Base-by-base conservation (phyloP, 495 filamentous ascomycete species). In the Daldinia decipiens region DNA sequence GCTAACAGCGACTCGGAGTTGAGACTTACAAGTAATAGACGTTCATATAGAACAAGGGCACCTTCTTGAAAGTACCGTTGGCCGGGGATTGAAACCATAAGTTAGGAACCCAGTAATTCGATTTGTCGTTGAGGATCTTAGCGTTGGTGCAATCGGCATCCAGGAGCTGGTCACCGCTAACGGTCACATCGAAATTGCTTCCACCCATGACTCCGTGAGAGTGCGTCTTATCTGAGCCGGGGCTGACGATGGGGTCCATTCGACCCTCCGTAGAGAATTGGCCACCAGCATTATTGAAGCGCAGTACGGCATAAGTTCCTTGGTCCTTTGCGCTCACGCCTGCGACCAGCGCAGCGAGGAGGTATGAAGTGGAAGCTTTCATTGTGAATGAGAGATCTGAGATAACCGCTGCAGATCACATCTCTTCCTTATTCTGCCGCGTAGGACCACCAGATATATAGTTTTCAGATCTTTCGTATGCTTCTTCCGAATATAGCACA, bases 41-140 rank as follows among this genome's bases (percentile, higher is more conserved):
- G 55, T 83, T 84, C 72, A 84, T 85, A 72, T 84, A 84, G 74
- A 71, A 80, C 59, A 86, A 84, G 1, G 82, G 75, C 31, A 94
- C 93, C 36, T 79, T 80, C 70, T 87, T 86, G 72, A 94, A 90
- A 36, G 83, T 83, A 3, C 88, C 87, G 54, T 91, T 92, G 65
- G 82, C 77, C 62, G 80, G 80, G 34, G 82, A 81, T 65, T 79
- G 74, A 71, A 84, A 92, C 78, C 87, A 93, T 9, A 94, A 80
- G 38, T 78, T 78, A 4, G 92, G 90, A 40, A 88, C 86, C 92
- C 92, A 94, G 80, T 95, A 94, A 76, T 88, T 89, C 70, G 87
- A 90, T 66, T 88, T 80, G 77, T 95, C 92, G 59, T 83, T 81
- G 60, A 82, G 86, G 61, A 89, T 82, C 12, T 80, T 80, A 62